Evolutionary conservation across 306 rosid species (phyloP), one percentile per base, ranked within the genome.

Genomic region (Crotalaria pallida): DNA sequence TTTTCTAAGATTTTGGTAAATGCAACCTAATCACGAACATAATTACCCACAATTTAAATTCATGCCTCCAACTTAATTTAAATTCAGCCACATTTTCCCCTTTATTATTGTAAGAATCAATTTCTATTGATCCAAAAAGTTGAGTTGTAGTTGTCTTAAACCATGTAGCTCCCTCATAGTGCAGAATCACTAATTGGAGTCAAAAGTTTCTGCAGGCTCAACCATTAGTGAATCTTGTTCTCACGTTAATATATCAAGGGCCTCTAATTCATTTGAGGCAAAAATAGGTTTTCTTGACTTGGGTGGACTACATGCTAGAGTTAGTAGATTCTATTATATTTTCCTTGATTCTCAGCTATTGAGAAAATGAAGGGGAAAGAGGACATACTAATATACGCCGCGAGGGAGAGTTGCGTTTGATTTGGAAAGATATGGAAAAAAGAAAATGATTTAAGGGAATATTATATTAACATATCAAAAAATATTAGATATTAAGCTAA

Each of bases 121-220:
- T 63, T 19, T 21, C 56, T 27, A 29, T 8, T 47, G 69, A 56
- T 23, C 19, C 8, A 45, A 53, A 68, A 50, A 21, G 72, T 16
- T 21, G 22, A 52, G 23, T 5, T 4, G 73, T 53, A 58, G 48
- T 58, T 58, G 71, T 77, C 61, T 71, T 19, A 71, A 67, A 55
- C 47, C 10, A 65, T 51, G 23, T 61, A 63, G 72, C 55, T 29
- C 77, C 79, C 19, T 26, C 36, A 48, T 6, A 48, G 48, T 73
- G 77, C 36, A 79, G 84, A 71, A 76, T 81, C 84, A 49, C 2
- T 6, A 6, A 16, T 38, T 38, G n/a, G 58, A 58, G 86, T 84
- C 83, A 79, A 87, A 87, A 82, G 87, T 76, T 80, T 73, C 40
- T 36, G 82, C 74, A 49, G 33, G 67, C 47, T 38, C 58, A 76